phyloP scores from a whole-genome alignment of 768 basidiomycete species.

The Boletus speciosus region DNA sequence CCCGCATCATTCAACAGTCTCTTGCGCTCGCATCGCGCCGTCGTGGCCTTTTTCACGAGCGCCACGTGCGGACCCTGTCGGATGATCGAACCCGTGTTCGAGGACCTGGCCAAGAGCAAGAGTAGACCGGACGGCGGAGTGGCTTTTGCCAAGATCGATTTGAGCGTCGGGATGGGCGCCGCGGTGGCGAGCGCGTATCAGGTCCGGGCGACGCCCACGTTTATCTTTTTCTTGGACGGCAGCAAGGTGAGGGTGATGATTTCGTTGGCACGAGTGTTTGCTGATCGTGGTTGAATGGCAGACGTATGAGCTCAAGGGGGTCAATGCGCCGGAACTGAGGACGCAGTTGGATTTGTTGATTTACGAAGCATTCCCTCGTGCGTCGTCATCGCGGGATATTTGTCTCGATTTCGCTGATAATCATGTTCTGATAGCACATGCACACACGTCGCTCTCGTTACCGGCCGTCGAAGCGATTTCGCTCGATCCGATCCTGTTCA shows the following conservation, averaged over 20 bases:
- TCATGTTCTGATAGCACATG: constrained; percentile 56
- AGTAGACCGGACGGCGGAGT: constrained; percentile 45
- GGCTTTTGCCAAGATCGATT: constrained; percentile 83
- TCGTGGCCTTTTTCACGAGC: constrained; percentile 80
- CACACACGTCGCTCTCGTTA: constrained; percentile 59
- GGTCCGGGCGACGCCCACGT: constrained; percentile 81
- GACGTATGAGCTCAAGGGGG: constrained; percentile 72
- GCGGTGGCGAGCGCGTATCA: constrained; percentile 60
- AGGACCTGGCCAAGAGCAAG: constrained; percentile 68
- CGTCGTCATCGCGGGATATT: constrained; percentile 25
- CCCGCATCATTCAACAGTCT: constrained; percentile 66
- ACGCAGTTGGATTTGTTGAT: constrained; percentile 73
- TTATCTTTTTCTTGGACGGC: constrained; percentile 81
- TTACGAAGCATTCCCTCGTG: constrained; percentile 78
- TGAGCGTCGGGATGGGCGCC: constrained; percentile 62
- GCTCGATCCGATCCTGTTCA: constrained; percentile 72
- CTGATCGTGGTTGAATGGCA: constrained; percentile 25
- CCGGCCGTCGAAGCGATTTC: constrained; percentile 61
- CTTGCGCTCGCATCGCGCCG: constrained; percentile 62
- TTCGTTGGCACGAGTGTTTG: no score
- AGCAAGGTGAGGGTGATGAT: constrained; percentile 49
- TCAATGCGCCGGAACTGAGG: constrained; percentile 61
- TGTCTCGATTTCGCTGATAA: not conserved
- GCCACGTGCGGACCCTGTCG: constrained; percentile 74
- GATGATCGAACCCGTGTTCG: constrained; percentile 82